Base-by-base conservation (phyloP, 306 rosid genomes). In the Inga leiocalycina region DNA sequence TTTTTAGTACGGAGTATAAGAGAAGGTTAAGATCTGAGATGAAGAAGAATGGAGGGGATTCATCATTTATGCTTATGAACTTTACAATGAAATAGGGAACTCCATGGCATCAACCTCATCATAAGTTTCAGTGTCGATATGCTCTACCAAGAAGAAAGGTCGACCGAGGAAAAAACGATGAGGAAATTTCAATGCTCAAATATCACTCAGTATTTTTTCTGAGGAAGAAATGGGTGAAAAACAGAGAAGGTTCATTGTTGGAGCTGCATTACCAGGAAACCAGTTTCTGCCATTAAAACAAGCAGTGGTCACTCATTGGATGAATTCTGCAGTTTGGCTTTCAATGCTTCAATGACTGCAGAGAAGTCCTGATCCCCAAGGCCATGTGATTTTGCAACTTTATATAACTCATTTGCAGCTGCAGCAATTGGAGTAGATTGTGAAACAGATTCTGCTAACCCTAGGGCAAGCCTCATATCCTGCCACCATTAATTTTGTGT, bases 401-500 rank as follows among this genome's bases (percentile, higher is more conserved):
- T 93, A 80, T 92, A 96, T 35, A 96, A 83, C 78, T 96, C 99
- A 89, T 96, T 96, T 41, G 98, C 91, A 80, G 98, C 97, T 20
- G 97, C 97, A 43, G 99, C 98, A 75, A 96, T 88, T 0, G 99
- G 98, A 46, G 88, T 93, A 27, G 99, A 57, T 77, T 96, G 99
- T 54, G 96, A 90, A 59, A 96, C 99, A 22, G 99, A 92, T 77
- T 96, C 99, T 70, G 98, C 98, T 81, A 96, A 88, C 70, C 90
- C 93, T 57, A 96, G 87, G 48, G 98, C 98, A 81, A 96, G 99
- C 87, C 99, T 96, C 78, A 93, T 68, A 89, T 96, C 99, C 99
- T 96, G 91, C 44, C 84, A 88, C 67, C 83, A 81, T 69, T 32
- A 67, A 79, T 71, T 41, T 46, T 13, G n/a, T 16, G 65, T 67